Base-by-base conservation (phyloP, 441 rosid genomes). In the Brassica balearica region DNA sequence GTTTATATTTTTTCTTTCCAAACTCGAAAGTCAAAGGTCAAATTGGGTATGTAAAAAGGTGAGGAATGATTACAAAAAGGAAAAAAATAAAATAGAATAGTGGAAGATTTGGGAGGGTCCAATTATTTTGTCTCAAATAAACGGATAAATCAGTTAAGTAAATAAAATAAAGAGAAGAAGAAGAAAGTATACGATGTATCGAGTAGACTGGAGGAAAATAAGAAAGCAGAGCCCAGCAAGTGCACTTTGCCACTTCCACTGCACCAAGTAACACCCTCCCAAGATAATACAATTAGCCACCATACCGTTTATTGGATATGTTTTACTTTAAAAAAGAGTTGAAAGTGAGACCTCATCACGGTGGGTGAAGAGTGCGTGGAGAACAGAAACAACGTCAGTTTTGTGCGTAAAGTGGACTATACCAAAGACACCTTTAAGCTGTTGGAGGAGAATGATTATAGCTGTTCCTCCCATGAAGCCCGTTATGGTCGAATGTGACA, bases 401-500 rank as follows among this genome's bases (percentile, higher is more conserved):
- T 85, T 79, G 6, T 79, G 75, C 6, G 98, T 93, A 80, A 95
- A 93, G 65, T 89, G 89, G 0, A 9, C 71, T 80, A 95, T 32
- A n/a, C 99, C 97, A 36, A 95, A 76, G 14, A 93, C 17, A 56
- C 96, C 97, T 80, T 90, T 93, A 69, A 91, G 74, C 71, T 95
- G 99, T 74, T 95, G 98, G 22, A 90, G 87, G 67, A 85, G 84
- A 32, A 93, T 92, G 2, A 95, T 80, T 3, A 86, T 78, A 3
- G 99, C 97, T 0, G 97, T 91, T 34, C 98, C 98, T 15, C 90
- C 90, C 97, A 95, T 93, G 88, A 95, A 93, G 19, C 99, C 99
- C 3, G 90, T 86, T 67, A 95, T 95, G 1, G 99, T 95, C 0
- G 99, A 90, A 69, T 91, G 98, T 15, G 99, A 89, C 79, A 95